A percentile compares a stretch with the other conserved stretches of the same genome.
phyloP scores from a whole-genome alignment of 768 basidiomycete species.

The Mycena sanguinolenta region DNA sequence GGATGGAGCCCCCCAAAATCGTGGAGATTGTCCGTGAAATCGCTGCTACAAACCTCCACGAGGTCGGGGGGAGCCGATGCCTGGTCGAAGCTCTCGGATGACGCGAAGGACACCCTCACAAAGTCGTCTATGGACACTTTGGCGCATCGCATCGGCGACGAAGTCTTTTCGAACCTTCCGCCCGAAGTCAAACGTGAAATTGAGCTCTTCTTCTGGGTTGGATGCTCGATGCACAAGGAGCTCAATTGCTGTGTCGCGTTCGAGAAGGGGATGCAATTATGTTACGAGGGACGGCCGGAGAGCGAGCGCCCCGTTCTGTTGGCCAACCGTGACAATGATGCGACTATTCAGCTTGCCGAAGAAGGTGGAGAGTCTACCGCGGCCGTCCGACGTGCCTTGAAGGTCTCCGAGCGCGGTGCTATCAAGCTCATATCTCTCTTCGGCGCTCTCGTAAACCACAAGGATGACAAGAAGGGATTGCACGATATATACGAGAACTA shows the following conservation, averaged over 20 bases:
- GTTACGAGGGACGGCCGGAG: conserved; percentile 22
- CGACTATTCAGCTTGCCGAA: conserved; percentile 21
- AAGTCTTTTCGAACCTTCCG: conserved; percentile 14
- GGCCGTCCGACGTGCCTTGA: conserved; percentile 23
- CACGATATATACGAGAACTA: conserved; percentile 33
- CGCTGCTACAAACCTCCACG: background rate
- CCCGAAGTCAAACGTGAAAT: conserved; percentile 21
- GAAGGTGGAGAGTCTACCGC: conserved; percentile 7
- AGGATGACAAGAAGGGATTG: conserved; percentile 45
- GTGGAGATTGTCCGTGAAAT: background rate
- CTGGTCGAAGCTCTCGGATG: conserved; percentile 10
- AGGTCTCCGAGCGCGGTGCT: conserved; percentile 38
- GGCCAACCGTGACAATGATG: conserved; percentile 41
- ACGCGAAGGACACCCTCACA: conserved; percentile 20
- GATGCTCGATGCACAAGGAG: no score
- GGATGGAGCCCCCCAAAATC: background rate
- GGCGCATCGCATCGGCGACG: conserved; percentile 27
- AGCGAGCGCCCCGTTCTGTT: conserved; percentile 33
- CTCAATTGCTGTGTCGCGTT: no score
- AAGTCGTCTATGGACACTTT: conserved; percentile 21
- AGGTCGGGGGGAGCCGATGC: no score
- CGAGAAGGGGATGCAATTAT: no score
- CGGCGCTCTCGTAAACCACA: conserved; percentile 43
- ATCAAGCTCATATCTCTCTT: conserved; percentile 37
- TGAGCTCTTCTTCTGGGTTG: conserved; percentile 39